Conservation (phyloP, 495 filamentous ascomycete species). For the Daldinia concentrica region DNA sequence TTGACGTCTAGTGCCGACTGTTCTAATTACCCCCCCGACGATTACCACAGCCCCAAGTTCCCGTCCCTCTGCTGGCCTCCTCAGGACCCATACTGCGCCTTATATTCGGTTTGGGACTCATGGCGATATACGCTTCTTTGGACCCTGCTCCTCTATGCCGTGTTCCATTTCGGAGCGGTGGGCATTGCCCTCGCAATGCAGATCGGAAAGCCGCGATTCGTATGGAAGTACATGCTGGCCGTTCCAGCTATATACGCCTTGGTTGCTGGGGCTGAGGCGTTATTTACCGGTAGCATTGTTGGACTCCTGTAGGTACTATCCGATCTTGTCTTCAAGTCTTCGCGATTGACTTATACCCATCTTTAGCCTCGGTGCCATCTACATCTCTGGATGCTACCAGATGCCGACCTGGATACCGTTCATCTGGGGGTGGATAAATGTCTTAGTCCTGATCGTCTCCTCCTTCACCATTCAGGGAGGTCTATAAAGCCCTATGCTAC, state of each 20-base stretch:
- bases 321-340: background rate
- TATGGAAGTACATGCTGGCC: constrained; percentile 79
- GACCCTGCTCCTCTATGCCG: constrained; percentile 77
- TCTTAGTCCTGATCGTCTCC: constrained; percentile 87
- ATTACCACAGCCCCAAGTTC: constrained; percentile 79
- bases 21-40: constrained; percentile 63
- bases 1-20: constrained; percentile 44
- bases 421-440: constrained; percentile 91
- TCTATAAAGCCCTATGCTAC: constrained; percentile 62
- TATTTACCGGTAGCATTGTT: constrained; percentile 88
- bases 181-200: constrained; percentile 79
- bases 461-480: constrained; percentile 97
- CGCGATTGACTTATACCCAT: constrained; percentile 40
- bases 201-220: constrained; percentile 60
- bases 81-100: constrained; percentile 66
- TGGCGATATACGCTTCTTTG: constrained; percentile 93
- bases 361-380: constrained; percentile 82
- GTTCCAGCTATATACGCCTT: constrained; percentile 79
- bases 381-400: constrained; percentile 84
- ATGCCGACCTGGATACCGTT: constrained; percentile 99
- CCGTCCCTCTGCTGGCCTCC: constrained; percentile 71
- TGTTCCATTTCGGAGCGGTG: constrained; percentile 75
- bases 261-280: constrained; percentile 80
- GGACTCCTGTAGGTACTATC: constrained; percentile 79
- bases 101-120: constrained; percentile 82